Conservation (phyloP, 2,329 filamentous ascomycete species). For the Colletotrichum sansevieriae region DNA sequence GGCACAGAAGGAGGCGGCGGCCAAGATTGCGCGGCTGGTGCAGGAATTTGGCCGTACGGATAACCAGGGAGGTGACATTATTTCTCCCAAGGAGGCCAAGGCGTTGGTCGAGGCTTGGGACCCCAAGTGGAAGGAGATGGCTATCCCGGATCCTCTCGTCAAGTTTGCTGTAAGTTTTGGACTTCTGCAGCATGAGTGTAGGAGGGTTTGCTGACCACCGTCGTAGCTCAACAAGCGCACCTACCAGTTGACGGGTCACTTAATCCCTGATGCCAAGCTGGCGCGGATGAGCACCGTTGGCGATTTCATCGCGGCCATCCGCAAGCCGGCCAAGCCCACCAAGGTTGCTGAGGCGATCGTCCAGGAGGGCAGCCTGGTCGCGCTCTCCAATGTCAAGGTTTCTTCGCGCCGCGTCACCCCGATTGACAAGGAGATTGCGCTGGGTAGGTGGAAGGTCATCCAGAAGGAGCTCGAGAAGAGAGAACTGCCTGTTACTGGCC, state of each 20-base stretch:
- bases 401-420: conserved; percentile 74
- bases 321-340: conserved; percentile 66
- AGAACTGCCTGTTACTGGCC: conserved; percentile 69
- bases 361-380: conserved; percentile 58
- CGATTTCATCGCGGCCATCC: conserved; percentile 66
- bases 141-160: conserved; percentile 68
- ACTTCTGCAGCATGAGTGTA: background rate
- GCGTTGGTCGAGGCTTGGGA: conserved; percentile 62
- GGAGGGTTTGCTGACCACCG: background rate
- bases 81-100: conserved; percentile 56
- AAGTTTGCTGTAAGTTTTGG: conserved; percentile 78
- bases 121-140: conserved; percentile 68
- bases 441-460: conserved; percentile 86
- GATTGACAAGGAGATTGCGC: conserved; percentile 77
- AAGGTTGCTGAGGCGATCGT: conserved; percentile 75
- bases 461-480: conserved; percentile 75
- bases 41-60: too few relatives aligned
- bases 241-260: conserved; percentile 83
- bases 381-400: conserved; percentile 78
- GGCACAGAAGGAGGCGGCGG: conserved; percentile 46
- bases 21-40: conserved; percentile 41
- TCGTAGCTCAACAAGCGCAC: conserved; percentile 84
- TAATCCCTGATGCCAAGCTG: conserved; percentile 79
- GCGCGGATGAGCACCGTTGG: conserved; percentile 66
- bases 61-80: conserved; percentile 21